These are phyloP conservation scores for Bonia amplexicaulis DNA, from an alignment of 176 grass and related monocot genomes.

Conservation along the genomic window DNA sequence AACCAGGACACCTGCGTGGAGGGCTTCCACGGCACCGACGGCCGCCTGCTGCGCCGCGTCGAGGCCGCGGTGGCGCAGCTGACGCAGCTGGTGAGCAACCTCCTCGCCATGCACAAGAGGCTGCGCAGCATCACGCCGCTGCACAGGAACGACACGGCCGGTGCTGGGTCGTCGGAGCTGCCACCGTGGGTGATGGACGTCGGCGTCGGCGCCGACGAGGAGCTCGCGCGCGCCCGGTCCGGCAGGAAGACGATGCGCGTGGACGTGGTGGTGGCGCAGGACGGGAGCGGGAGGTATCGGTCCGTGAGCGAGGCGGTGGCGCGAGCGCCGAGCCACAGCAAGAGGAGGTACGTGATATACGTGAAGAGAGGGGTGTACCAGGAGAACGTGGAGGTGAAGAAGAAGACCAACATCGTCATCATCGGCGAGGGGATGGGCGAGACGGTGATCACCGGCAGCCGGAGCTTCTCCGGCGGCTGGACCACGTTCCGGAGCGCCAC, in stretches of 20 bases:
- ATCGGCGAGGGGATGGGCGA: constrained; percentile 75
- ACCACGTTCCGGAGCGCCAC: constrained; percentile 84
- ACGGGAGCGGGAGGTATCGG: constrained; percentile 75
- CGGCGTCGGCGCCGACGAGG: constrained; percentile 1
- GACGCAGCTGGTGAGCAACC: constrained; percentile 80
- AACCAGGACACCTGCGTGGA: constrained; percentile 91
- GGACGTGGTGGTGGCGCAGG: constrained; percentile 75
- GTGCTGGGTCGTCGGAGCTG: constrained; percentile 4
- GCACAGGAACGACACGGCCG: constrained; percentile 22
- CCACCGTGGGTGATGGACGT: constrained; percentile 63
- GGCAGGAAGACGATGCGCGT: constrained; percentile 27
- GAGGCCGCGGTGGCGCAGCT: constrained; percentile 45
- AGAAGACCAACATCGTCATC: constrained; percentile 72
- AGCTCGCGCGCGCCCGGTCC: background rate
- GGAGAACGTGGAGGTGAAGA: constrained; percentile 88
- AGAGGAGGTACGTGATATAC: constrained; percentile 70
- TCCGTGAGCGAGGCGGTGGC: constrained; percentile 72
- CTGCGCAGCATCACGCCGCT: constrained; percentile 57
- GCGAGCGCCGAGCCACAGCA: constrained; percentile 50
- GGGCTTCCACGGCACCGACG: constrained; percentile 66
- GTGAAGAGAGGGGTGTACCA: constrained; percentile 79
- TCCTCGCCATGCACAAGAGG: constrained; percentile 68
- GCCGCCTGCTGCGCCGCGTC: constrained; percentile 44
- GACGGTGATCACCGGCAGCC: constrained; percentile 79
- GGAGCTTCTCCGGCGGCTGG: constrained; percentile 70